Percentiles rank a stretch among this genome's conserved stretches.
Conservation (phyloP, 495 filamentous ascomycete species). For the Hypoxylon fragiforme region DNA sequence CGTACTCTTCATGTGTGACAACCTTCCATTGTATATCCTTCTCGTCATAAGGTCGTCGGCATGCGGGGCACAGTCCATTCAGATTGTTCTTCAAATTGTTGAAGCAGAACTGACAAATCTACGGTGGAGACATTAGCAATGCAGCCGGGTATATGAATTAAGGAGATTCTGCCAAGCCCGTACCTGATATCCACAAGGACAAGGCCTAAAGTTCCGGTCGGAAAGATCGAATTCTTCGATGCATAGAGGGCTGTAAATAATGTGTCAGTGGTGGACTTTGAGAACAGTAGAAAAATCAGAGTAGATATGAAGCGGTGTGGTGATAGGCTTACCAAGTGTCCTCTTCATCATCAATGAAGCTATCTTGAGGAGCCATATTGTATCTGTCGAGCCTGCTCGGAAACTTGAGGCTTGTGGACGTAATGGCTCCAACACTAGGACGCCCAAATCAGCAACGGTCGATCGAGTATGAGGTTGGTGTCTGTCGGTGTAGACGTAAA, state of each 20-base stretch:
- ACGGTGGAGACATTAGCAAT: constrained; percentile 22
- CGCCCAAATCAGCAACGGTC: not conserved
- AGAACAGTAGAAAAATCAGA: not conserved
- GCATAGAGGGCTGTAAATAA: constrained; percentile 77
- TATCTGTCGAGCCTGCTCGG: constrained; percentile 17
- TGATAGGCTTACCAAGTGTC: constrained; percentile 76
- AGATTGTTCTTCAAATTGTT: constrained; percentile 97
- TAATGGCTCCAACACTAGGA: constrained; percentile 14
- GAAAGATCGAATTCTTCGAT: constrained; percentile 98
- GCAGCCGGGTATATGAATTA: not conserved
- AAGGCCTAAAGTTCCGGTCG: constrained; percentile 95
- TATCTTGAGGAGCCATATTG: constrained; percentile 81
- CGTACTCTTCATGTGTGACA: constrained; percentile 90
- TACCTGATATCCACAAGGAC: constrained; percentile 98
- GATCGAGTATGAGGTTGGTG: not conserved
- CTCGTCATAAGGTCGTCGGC: constrained; percentile 91
- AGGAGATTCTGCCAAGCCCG: constrained; percentile 19
- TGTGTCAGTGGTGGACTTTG: constrained; percentile 22
- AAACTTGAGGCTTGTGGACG: constrained; percentile 11
- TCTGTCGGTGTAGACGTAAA: not conserved
- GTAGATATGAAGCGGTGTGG: constrained; percentile 2
- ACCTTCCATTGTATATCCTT: constrained; percentile 95
- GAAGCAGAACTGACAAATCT: constrained; percentile 99
- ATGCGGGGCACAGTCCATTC: constrained; percentile 95
- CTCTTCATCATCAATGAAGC: constrained; percentile 96